Conservation (phyloP, 495 filamentous ascomycete species). For the Articulospora tetracladia region DNA sequence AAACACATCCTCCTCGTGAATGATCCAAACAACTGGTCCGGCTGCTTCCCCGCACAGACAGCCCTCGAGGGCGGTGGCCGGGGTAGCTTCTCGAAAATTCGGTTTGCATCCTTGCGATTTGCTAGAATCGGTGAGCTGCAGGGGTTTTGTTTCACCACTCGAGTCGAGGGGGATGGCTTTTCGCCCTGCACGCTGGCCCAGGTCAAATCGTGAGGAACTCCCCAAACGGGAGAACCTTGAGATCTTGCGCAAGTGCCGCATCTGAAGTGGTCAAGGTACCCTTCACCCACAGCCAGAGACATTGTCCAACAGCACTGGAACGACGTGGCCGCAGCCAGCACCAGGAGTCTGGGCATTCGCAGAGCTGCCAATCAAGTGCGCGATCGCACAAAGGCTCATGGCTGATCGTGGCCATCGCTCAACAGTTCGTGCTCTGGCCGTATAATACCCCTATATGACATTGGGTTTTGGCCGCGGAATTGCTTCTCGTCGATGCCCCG, state of each 20-base stretch:
- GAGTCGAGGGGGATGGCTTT: too few relatives aligned
- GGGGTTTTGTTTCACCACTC: not conserved
- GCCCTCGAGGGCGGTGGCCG: not conserved
- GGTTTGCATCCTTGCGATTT: not conserved
- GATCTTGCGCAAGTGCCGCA: not conserved
- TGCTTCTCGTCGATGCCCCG: too few relatives aligned
- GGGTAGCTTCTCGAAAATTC: not conserved
- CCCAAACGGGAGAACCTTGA: not conserved
- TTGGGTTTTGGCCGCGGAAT: too few relatives aligned
- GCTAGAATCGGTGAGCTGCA: not conserved
- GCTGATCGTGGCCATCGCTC: not conserved
- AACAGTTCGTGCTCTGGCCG: not conserved
- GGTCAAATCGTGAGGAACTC: not conserved
- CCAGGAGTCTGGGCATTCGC: not conserved
- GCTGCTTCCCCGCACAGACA: not conserved
- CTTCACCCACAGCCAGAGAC: too few relatives aligned
- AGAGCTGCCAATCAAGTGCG: not conserved
- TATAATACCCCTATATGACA: not conserved
- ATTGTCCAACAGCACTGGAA: not conserved
- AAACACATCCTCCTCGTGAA: not conserved
- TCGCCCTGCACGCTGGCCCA: too few relatives aligned
- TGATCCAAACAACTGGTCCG: not conserved
- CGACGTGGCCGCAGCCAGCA: not conserved
- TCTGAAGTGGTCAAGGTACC: not conserved
- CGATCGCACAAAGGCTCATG: not conserved